A percentile compares a stretch with the other conserved stretches of the same genome.
Evolutionary conservation across 2,329 filamentous ascomycete species (phyloP).

Genomic region (Geosmithia flava): DNA sequence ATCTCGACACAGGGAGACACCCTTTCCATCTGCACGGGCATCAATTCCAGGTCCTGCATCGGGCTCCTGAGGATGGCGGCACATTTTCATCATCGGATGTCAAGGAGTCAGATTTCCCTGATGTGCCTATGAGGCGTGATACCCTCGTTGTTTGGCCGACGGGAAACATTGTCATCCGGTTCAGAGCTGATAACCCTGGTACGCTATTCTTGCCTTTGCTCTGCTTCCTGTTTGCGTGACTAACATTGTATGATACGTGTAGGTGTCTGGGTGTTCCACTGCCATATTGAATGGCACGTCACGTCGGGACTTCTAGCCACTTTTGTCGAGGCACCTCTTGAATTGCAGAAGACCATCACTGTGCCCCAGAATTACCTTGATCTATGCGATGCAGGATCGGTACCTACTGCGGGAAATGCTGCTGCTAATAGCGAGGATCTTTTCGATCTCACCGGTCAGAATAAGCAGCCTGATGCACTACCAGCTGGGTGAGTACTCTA

Average conservation of each 20-base stretch:
- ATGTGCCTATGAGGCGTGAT: slow-evolving; percentile 54
- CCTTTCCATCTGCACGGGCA: slow-evolving; percentile 74
- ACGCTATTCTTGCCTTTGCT: slow-evolving; percentile 11
- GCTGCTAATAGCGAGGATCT: slow-evolving; percentile 56
- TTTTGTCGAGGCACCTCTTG: slow-evolving; percentile 49
- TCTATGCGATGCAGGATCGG: slow-evolving; percentile 38
- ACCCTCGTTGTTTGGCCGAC: slow-evolving; percentile 52
- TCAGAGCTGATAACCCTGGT: slow-evolving; percentile 55
- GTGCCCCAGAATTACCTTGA: slow-evolving; percentile 49
- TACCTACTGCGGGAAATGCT: slow-evolving; percentile 55
- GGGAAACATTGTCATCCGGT: slow-evolving; percentile 58
- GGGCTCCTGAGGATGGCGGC: slow-evolving; percentile 44
- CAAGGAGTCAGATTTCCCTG: slow-evolving; percentile 32
- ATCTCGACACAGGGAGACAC: slow-evolving; percentile 57
- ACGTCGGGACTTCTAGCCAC: slow-evolving; percentile 51
- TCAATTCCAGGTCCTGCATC: slow-evolving; percentile 55
- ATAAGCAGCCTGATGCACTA: slow-evolving; percentile 38
- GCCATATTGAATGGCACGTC: slow-evolving; percentile 72
- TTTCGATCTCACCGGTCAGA: slow-evolving; percentile 51
- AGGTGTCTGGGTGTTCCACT: slow-evolving; percentile 63
- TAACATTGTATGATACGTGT: too few relatives aligned
- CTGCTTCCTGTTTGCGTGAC: too few relatives aligned
- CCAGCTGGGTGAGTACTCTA: slow-evolving; percentile 39
- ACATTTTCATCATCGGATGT: slow-evolving; percentile 35
- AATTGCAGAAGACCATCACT: slow-evolving; percentile 45